Evolutionary conservation across 176 grass and related monocot species (phyloP).

Genomic region (Sorghum bicolor): Sorghum_bicolor_NCBIv3 NC_012872.2:51056001-51056500

Average conservation of each 20-base stretch:
- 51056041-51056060: constrained; percentile 52
- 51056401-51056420: too few species aligned
- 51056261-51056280: not conserved
- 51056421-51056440: too few species aligned
- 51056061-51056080: not conserved
- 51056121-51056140: not conserved
- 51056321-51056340: too few species aligned
- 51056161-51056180: not conserved
- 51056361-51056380: too few species aligned
- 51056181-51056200: not conserved
- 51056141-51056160: not conserved
- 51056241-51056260: not conserved
- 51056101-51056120: not conserved
- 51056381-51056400: too few species aligned
- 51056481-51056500: too few species aligned
- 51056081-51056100: not conserved
- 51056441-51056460: too few species aligned
- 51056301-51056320: not conserved
- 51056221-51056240: not conserved
- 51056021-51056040: constrained; percentile 87
- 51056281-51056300: not conserved
- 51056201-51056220: not conserved
- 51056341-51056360: too few species aligned
- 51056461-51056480: too few species aligned
- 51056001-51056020: constrained; percentile 86